Conservation (phyloP, 306 rosid species). For the Cucurbita argyrosperma region DNA sequence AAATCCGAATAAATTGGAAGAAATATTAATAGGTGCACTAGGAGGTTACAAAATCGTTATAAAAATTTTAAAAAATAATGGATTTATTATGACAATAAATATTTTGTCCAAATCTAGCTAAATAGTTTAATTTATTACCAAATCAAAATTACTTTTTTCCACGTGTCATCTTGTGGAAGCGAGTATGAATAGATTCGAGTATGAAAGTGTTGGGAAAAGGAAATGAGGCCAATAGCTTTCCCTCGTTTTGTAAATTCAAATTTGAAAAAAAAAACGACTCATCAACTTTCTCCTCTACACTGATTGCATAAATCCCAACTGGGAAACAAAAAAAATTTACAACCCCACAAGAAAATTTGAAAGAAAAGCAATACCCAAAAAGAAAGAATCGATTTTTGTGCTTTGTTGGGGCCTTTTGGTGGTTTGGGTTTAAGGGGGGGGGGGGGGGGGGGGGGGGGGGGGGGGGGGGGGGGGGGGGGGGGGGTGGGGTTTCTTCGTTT, state of each 20-base stretch:
- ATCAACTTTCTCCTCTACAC: constrained; percentile 19
- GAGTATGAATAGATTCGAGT: background rate
- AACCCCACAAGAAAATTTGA: constrained; percentile 9
- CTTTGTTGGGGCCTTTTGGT: background rate
- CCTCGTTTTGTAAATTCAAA: constrained; percentile 64
- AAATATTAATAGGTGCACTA: background rate
- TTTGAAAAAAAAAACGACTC: constrained; percentile 41
- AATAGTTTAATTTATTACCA: background rate
- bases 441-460: background rate
- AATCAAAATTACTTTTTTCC: background rate
- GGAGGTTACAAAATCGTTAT: background rate
- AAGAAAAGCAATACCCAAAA: constrained; percentile 7
- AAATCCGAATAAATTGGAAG: background rate
- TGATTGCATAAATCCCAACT: constrained; percentile 8
- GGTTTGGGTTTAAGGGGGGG: background rate
- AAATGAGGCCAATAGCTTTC: constrained; percentile 27
- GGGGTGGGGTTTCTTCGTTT: background rate
- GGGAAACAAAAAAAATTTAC: background rate
- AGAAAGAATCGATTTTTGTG: background rate
- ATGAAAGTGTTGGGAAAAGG: background rate
- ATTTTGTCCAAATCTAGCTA: background rate
- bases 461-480: background rate
- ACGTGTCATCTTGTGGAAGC: background rate
- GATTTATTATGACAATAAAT: background rate
- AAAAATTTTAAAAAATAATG: background rate